Conservation (phyloP, 805 yeast genomes). For the Kuraishia floccosa region DNA sequence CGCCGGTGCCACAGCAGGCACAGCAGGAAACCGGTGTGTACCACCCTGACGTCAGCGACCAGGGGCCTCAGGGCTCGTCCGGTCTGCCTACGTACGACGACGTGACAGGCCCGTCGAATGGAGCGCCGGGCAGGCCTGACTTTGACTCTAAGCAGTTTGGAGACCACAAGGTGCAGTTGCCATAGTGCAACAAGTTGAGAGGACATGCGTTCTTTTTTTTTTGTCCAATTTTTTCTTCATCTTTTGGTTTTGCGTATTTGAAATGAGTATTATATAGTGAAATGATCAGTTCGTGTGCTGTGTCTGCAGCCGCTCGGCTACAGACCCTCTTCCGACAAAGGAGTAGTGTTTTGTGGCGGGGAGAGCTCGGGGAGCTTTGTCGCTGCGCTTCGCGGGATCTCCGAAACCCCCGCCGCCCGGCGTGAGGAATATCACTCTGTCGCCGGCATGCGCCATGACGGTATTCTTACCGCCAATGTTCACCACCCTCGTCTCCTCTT, state of each 20-base stretch:
- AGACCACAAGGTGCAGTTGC: conserved; percentile 2
- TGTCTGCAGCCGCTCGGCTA: too few species aligned
- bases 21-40: neutral
- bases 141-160: neutral
- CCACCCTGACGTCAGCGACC: neutral
- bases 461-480: conserved; percentile 68
- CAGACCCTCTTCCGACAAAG: too few species aligned
- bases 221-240: too few species aligned
- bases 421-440: conserved; percentile 53
- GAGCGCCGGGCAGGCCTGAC: neutral
- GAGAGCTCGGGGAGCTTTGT: too few species aligned
- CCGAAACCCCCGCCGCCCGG: conserved; percentile 91
- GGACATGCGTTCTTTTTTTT: too few species aligned
- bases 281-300: too few species aligned
- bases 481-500: conserved; percentile 22
- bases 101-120: neutral
- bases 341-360: too few species aligned
- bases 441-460: conserved; percentile 46
- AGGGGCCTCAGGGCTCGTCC: neutral
- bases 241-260: too few species aligned
- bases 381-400: too few species aligned
- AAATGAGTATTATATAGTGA: too few species aligned
- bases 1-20: conserved; percentile 1
- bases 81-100: neutral
- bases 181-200: too few species aligned